Evolutionary conservation across 345 rosid genomes (phyloP).

Genomic region (Aurinia saxatilis): DNA sequence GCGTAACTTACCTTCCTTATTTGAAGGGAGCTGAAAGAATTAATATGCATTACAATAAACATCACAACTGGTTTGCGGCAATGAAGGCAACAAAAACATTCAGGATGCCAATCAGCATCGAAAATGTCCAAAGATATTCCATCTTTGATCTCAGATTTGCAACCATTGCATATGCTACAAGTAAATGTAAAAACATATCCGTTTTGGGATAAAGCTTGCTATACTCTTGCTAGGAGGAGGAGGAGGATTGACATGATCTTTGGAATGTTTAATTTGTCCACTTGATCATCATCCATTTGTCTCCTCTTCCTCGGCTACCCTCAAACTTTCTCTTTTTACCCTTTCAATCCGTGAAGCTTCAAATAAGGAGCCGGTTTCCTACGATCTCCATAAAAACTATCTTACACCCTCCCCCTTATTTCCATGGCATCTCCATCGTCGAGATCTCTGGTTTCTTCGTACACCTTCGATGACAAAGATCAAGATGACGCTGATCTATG

Average conservation of each 20-base stretch:
- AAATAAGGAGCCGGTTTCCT: too few relatives aligned
- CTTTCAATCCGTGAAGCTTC: not conserved
- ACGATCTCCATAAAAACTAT: too few relatives aligned
- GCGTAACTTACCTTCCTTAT: too few relatives aligned
- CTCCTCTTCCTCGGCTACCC: not conserved
- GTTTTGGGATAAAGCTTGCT: too few relatives aligned
- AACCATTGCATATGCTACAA: conserved; percentile 44
- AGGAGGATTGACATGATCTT: too few relatives aligned
- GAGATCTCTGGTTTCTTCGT: conserved; percentile 18
- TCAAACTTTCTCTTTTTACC: not conserved
- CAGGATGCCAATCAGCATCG: conserved; percentile 72
- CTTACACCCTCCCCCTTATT: too few relatives aligned
- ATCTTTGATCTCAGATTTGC: conserved; percentile 44
- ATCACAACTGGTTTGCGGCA: conserved; percentile 42
- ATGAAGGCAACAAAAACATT: too few relatives aligned
- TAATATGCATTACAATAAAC: conserved; percentile 25
- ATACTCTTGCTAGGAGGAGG: too few relatives aligned
- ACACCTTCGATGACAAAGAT: conserved; percentile 66
- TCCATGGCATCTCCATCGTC: conserved; percentile 26
- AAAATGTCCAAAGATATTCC: conserved; percentile 53
- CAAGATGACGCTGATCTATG: conserved; percentile 91
- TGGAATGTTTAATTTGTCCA: too few relatives aligned
- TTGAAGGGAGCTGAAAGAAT: too few relatives aligned
- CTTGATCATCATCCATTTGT: conserved; percentile 10
- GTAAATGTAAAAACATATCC: not conserved